phyloP scores from a whole-genome alignment of 2,329 filamentous ascomycete genomes.

The Cladophialophora immunda region DNA sequence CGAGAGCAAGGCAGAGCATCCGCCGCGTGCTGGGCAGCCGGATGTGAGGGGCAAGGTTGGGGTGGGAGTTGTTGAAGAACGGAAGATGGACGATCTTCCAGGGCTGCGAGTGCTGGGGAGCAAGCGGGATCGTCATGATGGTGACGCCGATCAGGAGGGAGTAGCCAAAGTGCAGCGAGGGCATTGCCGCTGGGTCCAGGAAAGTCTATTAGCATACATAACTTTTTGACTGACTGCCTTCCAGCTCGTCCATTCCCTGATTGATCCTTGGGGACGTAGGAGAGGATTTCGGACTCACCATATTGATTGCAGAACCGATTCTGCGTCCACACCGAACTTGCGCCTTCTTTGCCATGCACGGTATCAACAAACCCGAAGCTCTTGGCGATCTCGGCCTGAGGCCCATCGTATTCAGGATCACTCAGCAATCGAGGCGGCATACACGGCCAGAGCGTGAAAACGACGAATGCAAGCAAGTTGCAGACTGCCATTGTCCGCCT shows the following conservation, averaged over 20 bases:
- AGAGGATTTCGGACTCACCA: conserved; percentile 50
- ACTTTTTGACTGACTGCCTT: background rate
- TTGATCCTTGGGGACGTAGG: background rate
- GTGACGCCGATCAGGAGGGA: conserved; percentile 76
- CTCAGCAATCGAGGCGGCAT: conserved; percentile 68
- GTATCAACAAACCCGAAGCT: conserved; percentile 68
- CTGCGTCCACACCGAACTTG: conserved; percentile 75
- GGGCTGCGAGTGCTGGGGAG: conserved; percentile 57
- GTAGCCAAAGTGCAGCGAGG: conserved; percentile 78
- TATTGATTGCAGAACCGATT: conserved; percentile 81
- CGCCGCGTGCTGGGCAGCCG: conserved; percentile 61
- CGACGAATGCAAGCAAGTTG: conserved; percentile 67
- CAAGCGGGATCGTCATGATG: conserved; percentile 70
- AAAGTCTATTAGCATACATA: conserved; percentile 46
- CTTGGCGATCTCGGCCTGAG: conserved; percentile 66
- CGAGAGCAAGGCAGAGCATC: conserved; percentile 58
- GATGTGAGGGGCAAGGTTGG: conserved; percentile 45
- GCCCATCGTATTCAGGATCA: conserved; percentile 62
- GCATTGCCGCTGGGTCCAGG: conserved; percentile 68
- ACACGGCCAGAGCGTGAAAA: conserved; percentile 68
- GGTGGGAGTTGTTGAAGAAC: conserved; percentile 44
- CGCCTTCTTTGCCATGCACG: conserved; percentile 64
- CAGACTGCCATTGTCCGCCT: conserved; percentile 66
- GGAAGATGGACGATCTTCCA: conserved; percentile 38
- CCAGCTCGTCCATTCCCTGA: background rate